Conservation (phyloP, 73 alveolate species). For the Urostyla sp. region DNA sequence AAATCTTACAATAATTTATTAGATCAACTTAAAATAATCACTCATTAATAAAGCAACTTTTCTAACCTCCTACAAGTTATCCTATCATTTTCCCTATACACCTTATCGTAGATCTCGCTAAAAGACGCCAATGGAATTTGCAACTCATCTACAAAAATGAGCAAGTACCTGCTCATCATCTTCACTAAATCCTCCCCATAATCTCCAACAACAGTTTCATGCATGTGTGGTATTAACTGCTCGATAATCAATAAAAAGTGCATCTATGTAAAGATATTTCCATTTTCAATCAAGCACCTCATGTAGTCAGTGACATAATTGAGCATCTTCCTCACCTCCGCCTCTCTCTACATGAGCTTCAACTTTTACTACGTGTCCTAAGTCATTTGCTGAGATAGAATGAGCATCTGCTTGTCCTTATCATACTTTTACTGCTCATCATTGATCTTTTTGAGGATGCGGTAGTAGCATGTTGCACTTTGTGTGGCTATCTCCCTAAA, state of each 20-base stretch:
- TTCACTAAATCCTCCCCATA: constrained; percentile 16
- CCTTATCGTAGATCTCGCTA: too few relatives aligned
- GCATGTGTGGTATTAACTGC: constrained; percentile 6
- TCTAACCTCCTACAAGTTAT: too few relatives aligned
- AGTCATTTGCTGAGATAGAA: too few relatives aligned
- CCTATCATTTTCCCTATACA: too few relatives aligned
- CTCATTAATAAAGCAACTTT: too few relatives aligned
- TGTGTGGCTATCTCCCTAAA: constrained; percentile 39
- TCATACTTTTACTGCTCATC: constrained; percentile 26
- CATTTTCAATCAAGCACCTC: constrained; percentile 54
- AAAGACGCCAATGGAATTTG: not conserved
- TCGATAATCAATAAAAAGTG: constrained; percentile 26
- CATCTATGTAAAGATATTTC: constrained; percentile 27
- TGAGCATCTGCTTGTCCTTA: constrained; percentile 13
- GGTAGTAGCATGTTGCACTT: constrained; percentile 39
- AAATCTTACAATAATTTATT: too few relatives aligned
- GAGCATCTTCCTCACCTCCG: not conserved
- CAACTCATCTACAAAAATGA: constrained; percentile 9
- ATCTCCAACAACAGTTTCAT: not conserved
- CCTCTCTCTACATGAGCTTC: constrained; percentile 7
- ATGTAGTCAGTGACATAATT: constrained; percentile 39
- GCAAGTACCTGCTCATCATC: not conserved
- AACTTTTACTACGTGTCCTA: constrained; percentile 17
- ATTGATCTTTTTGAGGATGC: constrained; percentile 20
- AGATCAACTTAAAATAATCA: too few relatives aligned